Base-by-base conservation (phyloP, 768 basidiomycete genomes). In the Exsudoporus frostii region DNA sequence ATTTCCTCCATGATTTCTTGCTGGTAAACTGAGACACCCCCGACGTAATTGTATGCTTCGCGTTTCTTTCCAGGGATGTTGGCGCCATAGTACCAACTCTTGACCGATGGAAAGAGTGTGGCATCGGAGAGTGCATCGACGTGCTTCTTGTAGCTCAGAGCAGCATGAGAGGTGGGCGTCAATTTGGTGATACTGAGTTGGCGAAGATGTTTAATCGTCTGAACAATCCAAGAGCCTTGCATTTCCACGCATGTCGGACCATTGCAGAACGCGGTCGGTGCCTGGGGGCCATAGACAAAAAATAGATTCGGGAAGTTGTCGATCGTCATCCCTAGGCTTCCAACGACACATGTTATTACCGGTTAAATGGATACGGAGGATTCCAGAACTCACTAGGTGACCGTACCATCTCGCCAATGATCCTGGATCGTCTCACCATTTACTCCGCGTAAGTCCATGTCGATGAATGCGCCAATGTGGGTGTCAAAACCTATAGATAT, bases 261-360 rank as follows among this genome's bases (percentile, higher is more conserved):
- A 6, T 52, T 57, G 30, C 47, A 56, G 22, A 47, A 37, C 3
- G 43, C 48, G 1, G 33, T 57, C 3, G 61, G 61, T 22, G 51
- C 57, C 4, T 59, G 61, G 2, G 61, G 53, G 20, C 57, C 57
- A 7, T 63, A 41, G 30, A 49, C 50, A 19, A 59, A 55, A 38
- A 25, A 63, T 1, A 63, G 50, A 39, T 56, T 60, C 24, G 49
- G 58, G 47, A 64, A 53, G 13, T 59, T 59, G 9, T 59, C 51
- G 14, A 59, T 55, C 19, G 58, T 30, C 57, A 58, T 36, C 9
- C 57, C 51, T 3, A 58, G 38, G 19, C 57, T 56, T 38, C 45
- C 20, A 4, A 17, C 9, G 10, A 13, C 5, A 15, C 15, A 47
- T n/a, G 17, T 27, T 17, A 20, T 17, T 7, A 19, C 8, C 15